phyloP scores from a whole-genome alignment of 1,284 basidiomycete genomes.

The Cryptococcus deneoformans region DNA sequence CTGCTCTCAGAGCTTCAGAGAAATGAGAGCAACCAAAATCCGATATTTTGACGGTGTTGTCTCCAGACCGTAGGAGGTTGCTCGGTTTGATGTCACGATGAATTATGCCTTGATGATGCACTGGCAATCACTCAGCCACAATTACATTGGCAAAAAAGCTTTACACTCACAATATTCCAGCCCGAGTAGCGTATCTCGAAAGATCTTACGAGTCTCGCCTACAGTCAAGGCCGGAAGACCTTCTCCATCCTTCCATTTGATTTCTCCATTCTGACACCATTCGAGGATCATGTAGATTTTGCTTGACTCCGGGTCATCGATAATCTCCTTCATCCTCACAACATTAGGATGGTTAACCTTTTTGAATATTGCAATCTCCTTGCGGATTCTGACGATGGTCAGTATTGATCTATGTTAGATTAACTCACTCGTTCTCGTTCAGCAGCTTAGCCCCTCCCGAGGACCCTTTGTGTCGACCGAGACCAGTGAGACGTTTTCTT shows the following conservation, averaged over 20 bases:
- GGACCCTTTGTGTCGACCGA: constrained; percentile 28
- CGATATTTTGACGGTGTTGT: constrained; percentile 91
- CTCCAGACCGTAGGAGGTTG: constrained; percentile 86
- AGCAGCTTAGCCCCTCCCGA: constrained; percentile 53
- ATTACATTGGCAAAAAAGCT: not conserved
- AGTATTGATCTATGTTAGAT: not conserved
- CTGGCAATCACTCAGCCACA: constrained; percentile 50
- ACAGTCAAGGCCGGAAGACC: constrained; percentile 72
- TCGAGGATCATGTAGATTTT: constrained; percentile 98
- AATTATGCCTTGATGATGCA: constrained; percentile 96
- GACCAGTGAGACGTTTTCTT: constrained; percentile 59
- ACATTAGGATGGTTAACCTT: constrained; percentile 90
- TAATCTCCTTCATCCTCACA: constrained; percentile 88
- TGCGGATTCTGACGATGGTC: constrained; percentile 52
- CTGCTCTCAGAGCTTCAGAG: constrained; percentile 71
- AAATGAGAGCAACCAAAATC: constrained; percentile 99
- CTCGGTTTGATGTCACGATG: constrained; percentile 99
- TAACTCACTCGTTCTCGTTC: constrained; percentile 44
- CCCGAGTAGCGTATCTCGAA: constrained; percentile 60
- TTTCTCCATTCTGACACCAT: constrained; percentile 90
- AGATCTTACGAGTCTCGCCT: constrained; percentile 77
- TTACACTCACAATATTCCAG: constrained; percentile 12
- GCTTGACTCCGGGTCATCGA: constrained; percentile 85
- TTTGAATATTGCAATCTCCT: constrained; percentile 98
- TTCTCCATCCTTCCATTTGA: constrained; percentile 73